These are phyloP conservation scores for Hebeloma cylindrosporum DNA, from an alignment of 768 basidiomycete genomes.

Conservation along the genomic window DNA sequence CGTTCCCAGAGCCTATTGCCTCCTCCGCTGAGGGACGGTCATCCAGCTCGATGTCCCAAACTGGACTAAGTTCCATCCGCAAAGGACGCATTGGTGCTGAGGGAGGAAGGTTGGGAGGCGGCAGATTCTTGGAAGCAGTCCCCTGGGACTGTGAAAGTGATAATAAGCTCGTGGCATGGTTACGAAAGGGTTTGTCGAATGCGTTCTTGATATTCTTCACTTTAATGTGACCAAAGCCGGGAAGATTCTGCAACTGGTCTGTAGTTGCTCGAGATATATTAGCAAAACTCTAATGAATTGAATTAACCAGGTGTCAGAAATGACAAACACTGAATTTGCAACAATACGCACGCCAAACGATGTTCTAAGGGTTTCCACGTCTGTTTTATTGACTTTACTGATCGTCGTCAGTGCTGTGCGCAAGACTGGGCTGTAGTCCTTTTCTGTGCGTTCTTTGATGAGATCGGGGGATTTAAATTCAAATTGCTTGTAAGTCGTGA, in stretches of 20 bases:
- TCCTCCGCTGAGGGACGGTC: conserved; percentile 19
- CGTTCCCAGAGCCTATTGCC: conserved; percentile 1
- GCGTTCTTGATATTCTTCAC: conserved; percentile 89
- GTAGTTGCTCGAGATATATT: conserved; percentile 72
- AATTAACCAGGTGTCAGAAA: background rate
- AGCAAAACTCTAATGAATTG: conserved; percentile 69
- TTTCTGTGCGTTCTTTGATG: conserved; percentile 93
- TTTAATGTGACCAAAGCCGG: conserved; percentile 93
- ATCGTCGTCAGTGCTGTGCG: conserved; percentile 84
- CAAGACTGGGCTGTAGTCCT: conserved; percentile 80
- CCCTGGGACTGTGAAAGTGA: conserved; percentile 16
- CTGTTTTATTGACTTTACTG: conserved; percentile 95
- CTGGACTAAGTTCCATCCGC: conserved; percentile 52
- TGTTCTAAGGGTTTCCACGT: conserved; percentile 87
- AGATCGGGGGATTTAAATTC: conserved; percentile 92
- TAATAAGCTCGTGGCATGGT: conserved; percentile 53
- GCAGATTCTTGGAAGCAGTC: no score
- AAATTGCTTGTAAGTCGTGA: conserved; percentile 88
- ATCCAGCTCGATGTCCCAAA: conserved; percentile 76
- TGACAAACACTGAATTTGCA: background rate
- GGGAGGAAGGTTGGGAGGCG: no score
- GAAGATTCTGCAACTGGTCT: conserved; percentile 77
- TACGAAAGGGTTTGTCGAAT: conserved; percentile 85
- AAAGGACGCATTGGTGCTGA: conserved; percentile 5
- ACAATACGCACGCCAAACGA: conserved; percentile 78